Base-by-base conservation (phyloP, 2,329 filamentous ascomycete genomes). In the Pyrenophora seminiperda region DNA sequence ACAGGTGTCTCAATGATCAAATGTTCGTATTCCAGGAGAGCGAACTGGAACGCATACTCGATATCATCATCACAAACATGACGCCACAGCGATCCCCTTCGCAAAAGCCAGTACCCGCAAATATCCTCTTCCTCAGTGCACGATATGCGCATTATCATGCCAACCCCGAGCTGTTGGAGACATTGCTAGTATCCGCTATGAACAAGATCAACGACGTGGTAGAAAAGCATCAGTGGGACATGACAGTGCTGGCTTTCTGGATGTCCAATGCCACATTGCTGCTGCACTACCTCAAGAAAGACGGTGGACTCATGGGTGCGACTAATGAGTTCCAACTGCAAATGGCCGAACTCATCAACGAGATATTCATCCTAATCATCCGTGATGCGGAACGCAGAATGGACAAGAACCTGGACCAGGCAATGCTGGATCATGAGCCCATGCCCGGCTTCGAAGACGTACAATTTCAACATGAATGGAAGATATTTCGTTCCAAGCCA, bases 1-100 rank as follows among this genome's bases (percentile, higher is more conserved):
- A 89, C 57, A 83, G 89, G 63, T 99, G 94, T 73, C 79, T 96
- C 40, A 91, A 97, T 70, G 94, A 99, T 71, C 94, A 99, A 72
- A 99, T 99, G 94, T 99, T 99, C 71, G 94, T 99, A 30, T 99
- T 99, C 71, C 94, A 99, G 72, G 93, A 97, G 62, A 88, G 85
- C 69, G 93, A 99, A 68, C 82, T 99, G 42, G 89, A 93, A 50
- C 86, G 88, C 50, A 97, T 99, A 65, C 82, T 99, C 60, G 89
- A 96, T 69, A 94, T 97, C 47, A 86, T 97, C 69, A 96, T 99
- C 68, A 97, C 93, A 54, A 93, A 94, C 66, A 97, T 99, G 94
- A 95, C 91, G 1, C 94, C 94, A 1, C 92, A 97, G 75, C 83
- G 94, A 63, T 96, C 93, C 22, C 90, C 92, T 0, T 90, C 91